Evolutionary conservation across 176 grass and related monocot species (phyloP), one percentile per base, ranked within the genome.

Genomic region (Oryza australiensis): DNA sequence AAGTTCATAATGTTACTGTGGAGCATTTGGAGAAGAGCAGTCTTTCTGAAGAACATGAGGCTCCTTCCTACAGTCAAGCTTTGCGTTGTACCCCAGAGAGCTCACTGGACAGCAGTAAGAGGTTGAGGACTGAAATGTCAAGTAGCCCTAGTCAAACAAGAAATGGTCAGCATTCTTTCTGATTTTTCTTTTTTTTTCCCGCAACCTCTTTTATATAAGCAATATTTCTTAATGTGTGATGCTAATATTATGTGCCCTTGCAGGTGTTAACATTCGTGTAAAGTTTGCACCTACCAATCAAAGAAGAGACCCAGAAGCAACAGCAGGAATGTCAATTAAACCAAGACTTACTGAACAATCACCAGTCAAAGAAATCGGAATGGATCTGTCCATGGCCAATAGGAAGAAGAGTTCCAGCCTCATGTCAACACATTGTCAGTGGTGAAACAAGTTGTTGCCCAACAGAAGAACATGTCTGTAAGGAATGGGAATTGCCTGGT

Each of bases 51-150:
- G 85, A 87, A 72, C 79, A 87, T 37, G 85, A 68, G 16, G 70
- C 34, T 0, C 71, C 85, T 75, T 74, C 42, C 26, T 74, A 15
- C 42, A 20, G 3, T 51, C 35, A 13, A 3, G 22, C 72, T 75
- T 45, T 69, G 16, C 37, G 30, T 43, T 79, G 51, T 14, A 71
- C 85, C 51, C 78, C 79, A 29, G 62, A 86, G 51, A 79, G 79
- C 30, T 87, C 85, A 48, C 72, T 77, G 40, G 78, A 87, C 30
- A 87, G 72, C 62, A 77, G n/a, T 57, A 87, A 87, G 79, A 75
- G 70, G 35, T 51, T 69, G 32, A 64, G 46, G 34, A 33, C 18
- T n/a, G 3, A 8, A 42, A 7, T 62, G 7, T 80, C 46, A 10
- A 9, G 60, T 34, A 87, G 60, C 41, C 79, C 77, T 28, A 87